Conservation (phyloP, 2,329 filamentous ascomycete genomes). For the Cryphonectria carpinicola region DNA sequence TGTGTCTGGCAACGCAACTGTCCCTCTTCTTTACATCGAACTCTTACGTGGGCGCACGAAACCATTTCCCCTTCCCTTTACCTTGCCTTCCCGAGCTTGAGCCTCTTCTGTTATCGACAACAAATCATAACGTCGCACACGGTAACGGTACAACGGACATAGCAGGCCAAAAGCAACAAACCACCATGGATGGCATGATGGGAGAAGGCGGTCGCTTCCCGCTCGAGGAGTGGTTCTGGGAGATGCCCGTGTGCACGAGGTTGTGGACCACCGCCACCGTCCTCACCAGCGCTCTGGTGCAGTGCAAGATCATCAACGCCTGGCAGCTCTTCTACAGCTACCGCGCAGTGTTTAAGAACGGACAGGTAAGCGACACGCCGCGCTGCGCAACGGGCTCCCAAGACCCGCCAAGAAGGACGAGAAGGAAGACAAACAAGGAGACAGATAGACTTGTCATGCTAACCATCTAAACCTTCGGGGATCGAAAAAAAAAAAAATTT, state of each 20-base stretch:
- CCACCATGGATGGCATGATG: slow-evolving; percentile 61
- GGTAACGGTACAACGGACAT: slow-evolving; percentile 4
- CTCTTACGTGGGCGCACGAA: background rate
- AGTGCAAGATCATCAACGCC: slow-evolving; percentile 88
- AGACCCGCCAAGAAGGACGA: background rate
- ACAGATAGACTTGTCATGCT: background rate
- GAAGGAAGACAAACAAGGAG: background rate
- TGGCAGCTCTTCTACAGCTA: slow-evolving; percentile 98
- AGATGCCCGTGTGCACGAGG: slow-evolving; percentile 94
- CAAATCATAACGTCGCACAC: slow-evolving; percentile 9
- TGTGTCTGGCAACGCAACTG: background rate
- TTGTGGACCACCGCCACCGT: slow-evolving; percentile 97
- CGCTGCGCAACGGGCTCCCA: slow-evolving; percentile 4
- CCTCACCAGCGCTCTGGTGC: slow-evolving; percentile 83
- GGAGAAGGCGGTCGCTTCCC: slow-evolving; percentile 69
- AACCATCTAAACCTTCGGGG: slow-evolving; percentile 15
- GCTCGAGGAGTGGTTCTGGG: slow-evolving; percentile 97
- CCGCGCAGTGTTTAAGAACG: slow-evolving; percentile 85
- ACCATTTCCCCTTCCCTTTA: background rate
- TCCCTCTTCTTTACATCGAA: background rate
- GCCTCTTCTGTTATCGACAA: background rate
- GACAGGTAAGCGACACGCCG: slow-evolving; percentile 66
- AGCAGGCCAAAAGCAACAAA: background rate
- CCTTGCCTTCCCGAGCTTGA: background rate
- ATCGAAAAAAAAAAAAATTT: slow-evolving; percentile 11